A percentile compares a stretch with the other conserved stretches of the same genome.
Conservation (phyloP, 805 yeast species). For the Saturnispora quitensis region DNA sequence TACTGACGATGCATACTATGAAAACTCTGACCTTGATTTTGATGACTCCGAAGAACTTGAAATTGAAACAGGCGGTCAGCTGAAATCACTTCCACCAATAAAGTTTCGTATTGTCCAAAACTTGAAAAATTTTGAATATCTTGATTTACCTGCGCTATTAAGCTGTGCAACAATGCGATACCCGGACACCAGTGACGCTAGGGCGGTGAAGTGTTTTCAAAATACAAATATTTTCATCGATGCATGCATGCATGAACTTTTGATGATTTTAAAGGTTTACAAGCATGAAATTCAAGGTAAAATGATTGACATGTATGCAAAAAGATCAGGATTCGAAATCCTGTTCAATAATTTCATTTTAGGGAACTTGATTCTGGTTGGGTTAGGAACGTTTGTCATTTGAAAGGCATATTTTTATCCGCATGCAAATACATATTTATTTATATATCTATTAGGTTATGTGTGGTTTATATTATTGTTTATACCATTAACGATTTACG, state of each 20-base stretch:
- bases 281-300: conserved; percentile 26
- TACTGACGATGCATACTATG: conserved; percentile 19
- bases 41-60: conserved; percentile 24
- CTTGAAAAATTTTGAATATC: conserved; percentile 32
- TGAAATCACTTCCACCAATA: conserved; percentile 25
- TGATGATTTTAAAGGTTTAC: conserved; percentile 23
- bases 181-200: conserved; percentile 11
- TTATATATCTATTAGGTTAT: not conserved
- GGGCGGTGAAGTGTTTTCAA: conserved; percentile 14
- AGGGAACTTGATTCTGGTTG: conserved; percentile 31
- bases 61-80: conserved; percentile 13
- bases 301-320: conserved; percentile 23
- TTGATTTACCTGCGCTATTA: conserved; percentile 23
- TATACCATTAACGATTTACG: not conserved
- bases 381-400: conserved; percentile 30
- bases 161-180: conserved; percentile 14
- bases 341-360: conserved; percentile 31
- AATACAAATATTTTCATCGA: conserved; percentile 27
- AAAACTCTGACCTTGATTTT: conserved; percentile 25
- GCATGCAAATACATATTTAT: not conserved
- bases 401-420: conserved; percentile 4
- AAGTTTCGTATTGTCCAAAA: conserved; percentile 39
- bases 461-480: not conserved
- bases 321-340: conserved; percentile 27
- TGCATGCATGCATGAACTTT: conserved; percentile 21